A percentile compares a stretch with the other conserved stretches of the same genome.
phyloP scores from a whole-genome alignment of 1,284 basidiomycete species.

The Entoloma clypeatum region DNA sequence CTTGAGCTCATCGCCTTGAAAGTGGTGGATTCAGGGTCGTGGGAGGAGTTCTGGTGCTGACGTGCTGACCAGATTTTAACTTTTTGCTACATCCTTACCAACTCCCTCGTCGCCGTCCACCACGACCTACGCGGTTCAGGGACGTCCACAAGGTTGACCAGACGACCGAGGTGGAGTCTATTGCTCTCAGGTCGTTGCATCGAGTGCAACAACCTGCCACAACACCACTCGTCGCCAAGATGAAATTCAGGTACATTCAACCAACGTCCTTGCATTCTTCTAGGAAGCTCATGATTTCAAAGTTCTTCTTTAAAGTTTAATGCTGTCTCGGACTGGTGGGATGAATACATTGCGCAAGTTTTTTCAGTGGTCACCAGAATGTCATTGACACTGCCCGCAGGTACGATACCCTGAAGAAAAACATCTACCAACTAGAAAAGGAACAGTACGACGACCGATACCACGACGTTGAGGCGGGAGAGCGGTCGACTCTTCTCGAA shows the following conservation, averaged over 20 bases:
- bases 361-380: neutral
- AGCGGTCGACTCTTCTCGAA: constrained; percentile 51
- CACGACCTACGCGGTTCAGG: no score
- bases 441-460: constrained; percentile 47
- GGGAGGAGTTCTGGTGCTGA: no score
- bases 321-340: constrained; percentile 26
- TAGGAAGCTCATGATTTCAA: neutral
- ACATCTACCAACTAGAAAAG: constrained; percentile 81
- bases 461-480: constrained; percentile 65
- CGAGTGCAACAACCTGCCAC: constrained; percentile 13
- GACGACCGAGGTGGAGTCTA: constrained; percentile 20
- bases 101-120: no score
- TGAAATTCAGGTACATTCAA: constrained; percentile 23
- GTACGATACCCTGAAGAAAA: constrained; percentile 86
- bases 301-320: constrained; percentile 30
- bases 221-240: constrained; percentile 12
- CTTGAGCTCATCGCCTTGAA: no score
- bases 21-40: no score
- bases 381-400: constrained; percentile 28
- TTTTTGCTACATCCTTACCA: no score
- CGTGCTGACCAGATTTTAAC: no score
- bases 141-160: no score
- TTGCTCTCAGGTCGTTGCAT: constrained; percentile 22
- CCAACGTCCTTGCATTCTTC: neutral
- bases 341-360: constrained; percentile 55